phyloP scores from a whole-genome alignment of 441 rosid species.

The Theobroma grandiflorum region DNA sequence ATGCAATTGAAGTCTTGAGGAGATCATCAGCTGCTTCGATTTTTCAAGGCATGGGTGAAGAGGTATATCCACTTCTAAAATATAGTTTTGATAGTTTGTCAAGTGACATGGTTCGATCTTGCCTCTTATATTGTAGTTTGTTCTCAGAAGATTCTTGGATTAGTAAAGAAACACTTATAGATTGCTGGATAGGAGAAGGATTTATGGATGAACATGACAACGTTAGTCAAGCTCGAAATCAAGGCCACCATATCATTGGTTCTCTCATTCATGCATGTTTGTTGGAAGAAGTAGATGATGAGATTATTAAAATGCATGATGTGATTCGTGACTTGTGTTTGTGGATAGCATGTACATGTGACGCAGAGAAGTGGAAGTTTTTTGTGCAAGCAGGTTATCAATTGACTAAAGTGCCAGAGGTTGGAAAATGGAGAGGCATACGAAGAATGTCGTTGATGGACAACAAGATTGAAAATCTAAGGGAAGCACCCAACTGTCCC shows the following conservation, averaged over 20 bases:
- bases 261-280: constrained; percentile 35
- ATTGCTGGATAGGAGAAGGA: constrained; percentile 38
- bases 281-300: constrained; percentile 12
- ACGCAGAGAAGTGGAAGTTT: constrained; percentile 5
- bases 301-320: constrained; percentile 37
- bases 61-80: constrained; percentile 31
- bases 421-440: neutral
- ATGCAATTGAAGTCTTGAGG: constrained; percentile 20
- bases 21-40: constrained; percentile 6
- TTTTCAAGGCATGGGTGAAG: constrained; percentile 27
- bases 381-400: constrained; percentile 32
- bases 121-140: constrained; percentile 43
- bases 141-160: constrained; percentile 32
- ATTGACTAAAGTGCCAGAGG: constrained; percentile 25
- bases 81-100: constrained; percentile 40
- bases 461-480: neutral
- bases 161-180: neutral
- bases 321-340: constrained; percentile 37
- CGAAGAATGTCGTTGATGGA: neutral
- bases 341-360: constrained; percentile 26
- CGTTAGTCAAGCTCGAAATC: constrained; percentile 20
- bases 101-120: constrained; percentile 22
- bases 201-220: constrained; percentile 25
- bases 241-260: constrained; percentile 37
- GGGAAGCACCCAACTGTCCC: constrained; percentile 12